Percentiles rank a stretch among this genome's conserved stretches.
phyloP scores from a whole-genome alignment of 345 rosid species.

The Lumnitzera racemosa region DNA sequence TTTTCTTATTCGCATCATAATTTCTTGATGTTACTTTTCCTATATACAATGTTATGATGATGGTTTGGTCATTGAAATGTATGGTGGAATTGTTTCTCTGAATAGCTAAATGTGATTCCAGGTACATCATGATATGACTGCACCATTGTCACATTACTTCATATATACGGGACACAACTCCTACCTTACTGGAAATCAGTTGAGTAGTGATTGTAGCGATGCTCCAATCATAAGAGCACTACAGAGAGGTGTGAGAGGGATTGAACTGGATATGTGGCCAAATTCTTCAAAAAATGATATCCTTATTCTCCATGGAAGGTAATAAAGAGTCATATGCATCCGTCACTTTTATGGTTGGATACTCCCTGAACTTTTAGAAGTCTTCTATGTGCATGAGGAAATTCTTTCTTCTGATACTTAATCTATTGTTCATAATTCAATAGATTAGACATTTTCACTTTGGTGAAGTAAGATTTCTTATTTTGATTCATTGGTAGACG shows the following conservation, averaged over 20 bases:
- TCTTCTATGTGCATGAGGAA: no score
- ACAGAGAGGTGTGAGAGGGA: conserved; percentile 74
- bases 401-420: no score
- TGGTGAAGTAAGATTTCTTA: no score
- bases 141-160: conserved; percentile 86
- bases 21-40: no score
- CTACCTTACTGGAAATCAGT: conserved; percentile 91
- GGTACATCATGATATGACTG: conserved; percentile 90
- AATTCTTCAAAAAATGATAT: conserved; percentile 61
- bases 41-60: no score
- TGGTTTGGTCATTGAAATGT: no score
- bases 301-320: conserved; percentile 96
- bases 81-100: background rate
- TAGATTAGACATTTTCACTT: no score
- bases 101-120: conserved; percentile 23
- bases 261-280: conserved; percentile 96
- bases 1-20: no score
- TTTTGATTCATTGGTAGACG: no score
- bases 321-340: background rate
- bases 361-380: background rate
- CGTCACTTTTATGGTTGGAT: background rate
- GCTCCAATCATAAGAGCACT: conserved; percentile 76
- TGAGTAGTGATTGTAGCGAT: conserved; percentile 94
- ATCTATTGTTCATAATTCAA: no score
- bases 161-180: conserved; percentile 96